Evolutionary conservation across 805 yeast genomes (phyloP), one percentile per base, ranked within the genome.

Genomic region (Zygosaccharomyces siamensis): DNA sequence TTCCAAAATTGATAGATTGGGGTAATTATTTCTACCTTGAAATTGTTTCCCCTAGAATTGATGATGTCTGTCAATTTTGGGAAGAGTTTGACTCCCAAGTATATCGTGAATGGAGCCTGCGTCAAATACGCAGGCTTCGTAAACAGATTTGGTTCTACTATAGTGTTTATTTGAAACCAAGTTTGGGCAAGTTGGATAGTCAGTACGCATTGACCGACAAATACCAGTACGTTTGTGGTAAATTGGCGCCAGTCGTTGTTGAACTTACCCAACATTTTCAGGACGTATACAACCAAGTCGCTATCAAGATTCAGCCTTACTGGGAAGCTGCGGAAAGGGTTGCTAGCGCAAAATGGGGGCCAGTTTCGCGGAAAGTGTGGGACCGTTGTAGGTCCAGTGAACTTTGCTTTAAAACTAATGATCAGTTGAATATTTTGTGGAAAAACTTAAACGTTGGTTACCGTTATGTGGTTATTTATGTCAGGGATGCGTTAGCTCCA

Each of bases 161-260:
- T 33, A 36, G 46, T 26, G 50, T 51, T 18, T 38, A 47, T 23
- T 21, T 57, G 8, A 49, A 39, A 38, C 56, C 58, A 5, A 33
- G 40, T 21, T 21, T 52, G 4, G 2, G 6, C 37, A 33, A 16
- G 16, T 16, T 38, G 21, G 23, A 37, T 16, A 14, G 30, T 6
- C 33, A 30, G 14, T 41, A 20, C 33, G 14, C 20, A 24, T 18
- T 40, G 12, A 6, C 27, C n/a, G 43, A 28, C 4, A 40, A 40
- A 16, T 40, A 30, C 11, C 16, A 10, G 7, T 5, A 28, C 8
- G 14, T 30, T 12, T 26, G 18, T 12, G 23, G n/a, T 26, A 27
- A 30, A 30, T 3, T 41, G 6, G 36, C 37, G n/a, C 44, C 44
- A 4, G n/a, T 41, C 12, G 35, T 11, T 24, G 16, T 24, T 3